A percentile compares a stretch with the other conserved stretches of the same genome.
phyloP scores from a whole-genome alignment of 202 grass and related monocot species.

The Miscanthus sacchariflorus region DNA sequence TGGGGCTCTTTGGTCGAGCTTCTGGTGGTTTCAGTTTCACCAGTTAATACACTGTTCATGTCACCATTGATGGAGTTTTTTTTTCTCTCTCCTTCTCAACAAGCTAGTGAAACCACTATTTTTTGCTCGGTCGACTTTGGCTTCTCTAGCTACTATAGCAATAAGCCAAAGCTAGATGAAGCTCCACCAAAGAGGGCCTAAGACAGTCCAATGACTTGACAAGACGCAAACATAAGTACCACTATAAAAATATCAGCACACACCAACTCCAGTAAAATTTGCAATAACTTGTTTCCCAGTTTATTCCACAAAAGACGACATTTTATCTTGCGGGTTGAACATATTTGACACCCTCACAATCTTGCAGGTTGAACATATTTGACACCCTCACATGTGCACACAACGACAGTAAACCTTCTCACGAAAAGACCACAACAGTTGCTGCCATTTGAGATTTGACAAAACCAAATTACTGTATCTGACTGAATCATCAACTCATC shows the following conservation, averaged over 20 bases:
- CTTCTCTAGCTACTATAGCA: too few relatives aligned
- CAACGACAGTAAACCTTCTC: neutral
- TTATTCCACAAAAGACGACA: neutral
- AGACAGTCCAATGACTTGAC: neutral
- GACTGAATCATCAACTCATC: too few relatives aligned
- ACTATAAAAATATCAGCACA: neutral
- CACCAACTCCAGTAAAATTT: neutral
- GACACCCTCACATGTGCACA: neutral
- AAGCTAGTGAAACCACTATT: too few relatives aligned
- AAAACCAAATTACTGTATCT: neutral
- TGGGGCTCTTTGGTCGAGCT: too few relatives aligned
- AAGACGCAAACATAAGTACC: neutral
- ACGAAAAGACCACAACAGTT: neutral
- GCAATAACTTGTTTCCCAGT: neutral
- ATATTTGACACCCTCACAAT: neutral
- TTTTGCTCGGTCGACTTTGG: too few relatives aligned
- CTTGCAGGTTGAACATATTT: neutral
- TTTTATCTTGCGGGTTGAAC: neutral
- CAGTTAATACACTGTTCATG: too few relatives aligned
- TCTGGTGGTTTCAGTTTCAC: too few relatives aligned
- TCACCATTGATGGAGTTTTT: too few relatives aligned
- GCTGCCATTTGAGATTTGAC: neutral
- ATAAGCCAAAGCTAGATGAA: too few relatives aligned
- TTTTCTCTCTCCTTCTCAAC: too few relatives aligned
- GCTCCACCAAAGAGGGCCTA: too few relatives aligned